A percentile compares a stretch with the other conserved stretches of the same genome.
Evolutionary conservation across 192 early-diverging fungal species (phyloP).

Genomic region (Coemansia sp.): DNA sequence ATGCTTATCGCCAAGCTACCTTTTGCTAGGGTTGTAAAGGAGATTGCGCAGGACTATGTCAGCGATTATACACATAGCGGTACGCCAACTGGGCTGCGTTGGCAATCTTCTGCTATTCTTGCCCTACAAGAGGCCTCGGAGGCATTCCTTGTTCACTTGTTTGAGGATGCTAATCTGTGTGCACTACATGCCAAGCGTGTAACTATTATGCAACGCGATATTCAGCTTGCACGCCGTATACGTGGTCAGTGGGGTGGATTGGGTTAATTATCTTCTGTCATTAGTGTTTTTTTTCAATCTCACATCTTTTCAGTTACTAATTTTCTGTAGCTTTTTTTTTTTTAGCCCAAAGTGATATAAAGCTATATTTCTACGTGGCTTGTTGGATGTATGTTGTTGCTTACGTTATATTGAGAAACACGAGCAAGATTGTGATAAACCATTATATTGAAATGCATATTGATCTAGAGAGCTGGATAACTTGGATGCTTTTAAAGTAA

Average conservation of each 20-base stretch:
- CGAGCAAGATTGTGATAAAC: too few species aligned
- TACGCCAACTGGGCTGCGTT: constrained; percentile 55
- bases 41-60: constrained; percentile 61
- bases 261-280: constrained; percentile 23
- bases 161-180: constrained; percentile 90
- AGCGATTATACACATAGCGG: constrained; percentile 45
- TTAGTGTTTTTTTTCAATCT: constrained; percentile 1
- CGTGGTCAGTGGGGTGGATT: constrained; percentile 79
- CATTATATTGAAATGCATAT: too few species aligned
- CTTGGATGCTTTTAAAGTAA: too few species aligned
- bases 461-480: too few species aligned
- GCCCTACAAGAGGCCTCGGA: constrained; percentile 81
- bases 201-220: constrained; percentile 89
- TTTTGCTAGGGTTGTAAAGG: constrained; percentile 79
- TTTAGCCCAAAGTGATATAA: too few species aligned
- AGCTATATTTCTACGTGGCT: too few species aligned
- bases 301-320: too few species aligned
- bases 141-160: constrained; percentile 78
- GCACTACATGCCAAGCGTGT: constrained; percentile 94
- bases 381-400: too few species aligned
- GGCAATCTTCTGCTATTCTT: constrained; percentile 75
- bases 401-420: too few species aligned
- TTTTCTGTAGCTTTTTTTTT: too few species aligned
- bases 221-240: constrained; percentile 85
- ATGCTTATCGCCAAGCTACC: constrained; percentile 80